These are phyloP conservation scores for Cladosporium sp. DNA, from an alignment of 2,329 filamentous ascomycete species.

Conservation along the genomic window DNA sequence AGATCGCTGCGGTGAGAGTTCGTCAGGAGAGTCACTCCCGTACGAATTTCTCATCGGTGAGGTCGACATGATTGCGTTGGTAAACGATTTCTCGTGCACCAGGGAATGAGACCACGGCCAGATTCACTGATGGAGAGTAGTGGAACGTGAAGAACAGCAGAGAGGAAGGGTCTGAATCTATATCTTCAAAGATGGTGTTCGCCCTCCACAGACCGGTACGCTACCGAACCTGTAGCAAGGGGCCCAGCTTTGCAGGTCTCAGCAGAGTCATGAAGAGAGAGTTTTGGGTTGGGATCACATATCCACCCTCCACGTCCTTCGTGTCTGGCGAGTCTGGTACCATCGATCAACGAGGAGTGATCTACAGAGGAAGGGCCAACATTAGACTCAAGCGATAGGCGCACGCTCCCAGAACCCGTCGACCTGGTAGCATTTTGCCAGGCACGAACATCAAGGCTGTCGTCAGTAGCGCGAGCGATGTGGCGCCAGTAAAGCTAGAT, in stretches of 20 bases:
- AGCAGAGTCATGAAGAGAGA: conserved; percentile 9
- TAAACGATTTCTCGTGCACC: no score
- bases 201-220: conserved; percentile 4
- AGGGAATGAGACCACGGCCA: no score
- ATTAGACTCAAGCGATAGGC: background rate
- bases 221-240: background rate
- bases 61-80: no score
- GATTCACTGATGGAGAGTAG: no score
- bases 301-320: no score
- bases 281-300: background rate
- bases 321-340: background rate
- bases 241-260: background rate
- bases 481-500: background rate
- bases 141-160: background rate
- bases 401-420: background rate
- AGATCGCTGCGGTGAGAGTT: conserved; percentile 1
- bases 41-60: background rate
- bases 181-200: background rate
- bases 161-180: conserved; percentile 10
- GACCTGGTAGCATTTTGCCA: background rate
- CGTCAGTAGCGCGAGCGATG: background rate
- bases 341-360: conserved; percentile 3
- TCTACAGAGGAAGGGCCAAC: background rate
- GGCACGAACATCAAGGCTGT: background rate
- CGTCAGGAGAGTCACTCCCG: background rate